Evolutionary conservation across 371 early-diverging fungal species (phyloP), one percentile per base, ranked within the genome.

Genomic region (Funneliformis caledonium): DNA sequence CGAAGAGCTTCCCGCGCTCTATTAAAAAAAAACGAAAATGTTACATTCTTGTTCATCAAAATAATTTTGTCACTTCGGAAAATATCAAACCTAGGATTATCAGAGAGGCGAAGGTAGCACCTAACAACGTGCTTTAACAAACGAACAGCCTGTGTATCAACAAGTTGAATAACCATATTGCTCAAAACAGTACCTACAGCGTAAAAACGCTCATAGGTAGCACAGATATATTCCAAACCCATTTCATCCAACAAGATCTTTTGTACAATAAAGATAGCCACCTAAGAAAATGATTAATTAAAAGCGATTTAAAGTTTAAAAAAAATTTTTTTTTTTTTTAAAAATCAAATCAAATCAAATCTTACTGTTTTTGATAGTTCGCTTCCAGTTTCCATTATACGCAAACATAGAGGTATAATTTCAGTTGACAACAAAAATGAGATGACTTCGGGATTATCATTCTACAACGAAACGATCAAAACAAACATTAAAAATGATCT

Each of bases 351-450:
- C 14, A 33, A 69, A 42, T 45, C 10, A 19, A 5, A n/a, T 48
- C 73, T 50, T 76, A 97, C 97, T n/a, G 97, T 96, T 85, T 99
- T 99, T 64, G 97, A 96, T 33, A 97, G 91, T 84, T 98, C 98
- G 76, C 93, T 93, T 37, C 99, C 99, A 31, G 95, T 95, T 83
- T 99, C 99, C 97, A 99, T 98, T 82, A 97, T 99, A 81, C 98
- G 93, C 31, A 99, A 91, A 85, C 98, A 97, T 10, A 99, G 92
- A 2, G 99, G 99, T 78, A 99, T 96, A 80, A 99, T 97, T 87
- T 99, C 99, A 62, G 99, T 99, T 37, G 95, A 95, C 26, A 99
- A 90, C 79, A 99, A 88, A 83, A 98, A 98, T 64, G 92, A 93
- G 82, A 97, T 97, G 14, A 98, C 96, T 80, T 98, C 97, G 33